Base-by-base conservation (phyloP, 2,329 filamentous ascomycete genomes). In the Furcasterigmium furcatum region DNA sequence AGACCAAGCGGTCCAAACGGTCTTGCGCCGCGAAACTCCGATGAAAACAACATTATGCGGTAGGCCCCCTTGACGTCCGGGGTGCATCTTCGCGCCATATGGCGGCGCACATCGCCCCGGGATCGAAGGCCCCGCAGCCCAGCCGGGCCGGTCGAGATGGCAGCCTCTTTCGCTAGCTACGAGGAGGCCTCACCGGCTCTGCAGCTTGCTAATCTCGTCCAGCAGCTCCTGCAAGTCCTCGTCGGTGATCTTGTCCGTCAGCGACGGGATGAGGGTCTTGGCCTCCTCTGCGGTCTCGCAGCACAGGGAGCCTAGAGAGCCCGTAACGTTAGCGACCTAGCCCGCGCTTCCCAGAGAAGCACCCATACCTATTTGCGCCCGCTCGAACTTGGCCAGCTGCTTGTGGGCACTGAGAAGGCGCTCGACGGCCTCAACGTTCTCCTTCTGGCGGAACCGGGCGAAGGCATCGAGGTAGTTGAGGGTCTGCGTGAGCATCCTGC, bases 251-350 rank as follows among this genome's bases (percentile, higher is more conserved):
- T 99, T 99, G 66, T 91, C 85, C 56, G 84, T 79, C 42, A 99
- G 68, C 46, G 81, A 96, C 1, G 94, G 95, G 52, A 99, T 95
- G 47, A 99, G 77, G 9, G 90, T 96, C 72, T 96, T 96, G 49
- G 94, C 94, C 70, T 99, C 95, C 62, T 99, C 94, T 47, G 90
- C 87, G 38, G 84, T 87, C 58, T 95, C 91, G 63, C 91, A 96
- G 67, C 91, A 96, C 32, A 99, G 75, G 25, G 89, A 95, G 27
- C 91, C 91, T 95, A 60, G 55, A 35, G 34, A 18, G 34, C 19
- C 34, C 12, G n/a, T n/a, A n/a, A n/a, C n/a, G 34, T 36, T 36
- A 36, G n/a, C 34, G 16, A 18, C 18, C 24, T 16, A 18, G 34
- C 34, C 43, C 12, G n/a, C 34, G 19, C n/a, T 19, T 19, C 18